Evolutionary conservation across 805 yeast species (phyloP), one percentile per base, ranked within the genome.

Genomic region (Scheffersomyces lignosus): DNA sequence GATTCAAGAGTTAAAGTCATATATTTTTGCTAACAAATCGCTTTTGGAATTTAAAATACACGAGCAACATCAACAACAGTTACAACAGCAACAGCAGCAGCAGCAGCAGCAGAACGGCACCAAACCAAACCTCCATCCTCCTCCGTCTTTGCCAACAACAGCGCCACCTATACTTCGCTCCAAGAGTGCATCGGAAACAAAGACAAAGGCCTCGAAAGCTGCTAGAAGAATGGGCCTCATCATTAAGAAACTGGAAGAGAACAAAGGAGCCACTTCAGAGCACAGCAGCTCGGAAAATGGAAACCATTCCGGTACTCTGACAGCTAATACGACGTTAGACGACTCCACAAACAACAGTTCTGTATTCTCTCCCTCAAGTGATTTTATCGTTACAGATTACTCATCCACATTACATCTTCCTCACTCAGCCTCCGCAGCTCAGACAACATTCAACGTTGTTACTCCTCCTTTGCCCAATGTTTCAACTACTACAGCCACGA

Each of bases 161-260:
- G 30, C 37, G 16, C 34, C 47, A 12, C 51, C 64, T 14, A 40
- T 48, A 15, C 24, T 62, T 4, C 43, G 72, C 25, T 51, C 63
- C 2, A 49, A 60, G 34, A 54, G 63, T 20, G 49, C 61, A 4
- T 58, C 68, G 2, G 75, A 72, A 40, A 63, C 64, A 22, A 65
- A 64, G n/a, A 33, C 47, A n/a, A 52, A 54, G 31, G 66, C 81
- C 5, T 73, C 84, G n/a, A 71, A 80, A 37, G 86, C 87, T 4
- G 78, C 87, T 0, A 78, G 83, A 52, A 66, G 91, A 44, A 83
- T 82, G 89, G 91, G 90, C 0, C 74, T 84, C 36, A 78, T 84
- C 26, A 75, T 78, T 35, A 77, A 75, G 37, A 71, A 63, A 34
- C 53, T 65, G 1, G 60, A 56, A 6, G 66, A 57, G n/a, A n/a